Evolutionary conservation across 2,329 filamentous ascomycete genomes (phyloP), one percentile per base, ranked within the genome.

Genomic region (Trichoderma oligosporum): DNA sequence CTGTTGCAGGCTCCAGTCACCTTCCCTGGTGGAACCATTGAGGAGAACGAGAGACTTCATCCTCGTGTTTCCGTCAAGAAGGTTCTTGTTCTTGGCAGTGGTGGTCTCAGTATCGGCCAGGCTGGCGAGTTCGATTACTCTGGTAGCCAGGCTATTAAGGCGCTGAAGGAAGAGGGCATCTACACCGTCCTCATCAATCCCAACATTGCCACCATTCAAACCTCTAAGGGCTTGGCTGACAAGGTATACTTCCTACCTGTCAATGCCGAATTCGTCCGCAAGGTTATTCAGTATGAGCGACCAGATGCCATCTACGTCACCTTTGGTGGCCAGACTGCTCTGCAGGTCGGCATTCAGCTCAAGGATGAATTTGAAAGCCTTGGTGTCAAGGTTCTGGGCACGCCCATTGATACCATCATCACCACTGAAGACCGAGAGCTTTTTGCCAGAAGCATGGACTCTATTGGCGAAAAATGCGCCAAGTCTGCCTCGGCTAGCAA

Each of bases 61-160:
- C 92, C 92, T 12, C 84, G 85, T 53, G 89, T 97, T 39, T 81
- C 85, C 58, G 90, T 93, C 65, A 95, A 95, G 81, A 97, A 97
- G 79, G 92, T 96, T 12, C 83, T 99, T 57, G 88, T 99, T 25
- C 83, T 99, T 51, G 94, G 94, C 61, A 93, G 88, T 74, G 94
- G 94, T 75, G 94, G 94, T 75, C 82, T 99, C 61, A 96, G 90
- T 73, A 99, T 99, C 72, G 94, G 94, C 12, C 94, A 99, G 74
- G 94, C 94, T 63, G 94, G 94, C 73, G 94, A 99, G 73, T 99
- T 99, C 65, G 94, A 99, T 72, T 99, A 99, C 78, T 97, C 94
- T 54, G 94, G 94, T 62, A 95, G 89, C 73, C 94, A 99, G 74
- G 94, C 93, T 44, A 97, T 99, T 80, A 99, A 99, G 79, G 94